phyloP scores from a whole-genome alignment of 768 basidiomycete genomes.

The Artomyces pyxidatus region DNA sequence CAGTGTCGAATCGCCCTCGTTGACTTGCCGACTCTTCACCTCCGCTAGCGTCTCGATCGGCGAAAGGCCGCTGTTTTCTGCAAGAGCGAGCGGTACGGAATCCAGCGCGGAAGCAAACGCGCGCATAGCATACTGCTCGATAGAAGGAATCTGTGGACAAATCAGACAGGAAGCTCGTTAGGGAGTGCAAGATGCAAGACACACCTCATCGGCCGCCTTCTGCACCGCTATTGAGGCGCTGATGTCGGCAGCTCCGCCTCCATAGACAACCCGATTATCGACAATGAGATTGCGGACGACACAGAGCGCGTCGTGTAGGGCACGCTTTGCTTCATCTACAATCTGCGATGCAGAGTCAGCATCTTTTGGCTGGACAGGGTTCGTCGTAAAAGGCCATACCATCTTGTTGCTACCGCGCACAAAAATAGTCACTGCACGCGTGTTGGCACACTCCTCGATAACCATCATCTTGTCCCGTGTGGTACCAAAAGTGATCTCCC shows the following conservation, averaged over 20 bases:
- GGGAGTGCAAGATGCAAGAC: conserved; percentile 9
- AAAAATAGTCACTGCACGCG: conserved; percentile 93
- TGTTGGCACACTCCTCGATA: conserved; percentile 97
- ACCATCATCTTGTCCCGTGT: conserved; percentile 99
- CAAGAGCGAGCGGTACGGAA: conserved; percentile 89
- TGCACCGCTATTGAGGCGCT: conserved; percentile 89
- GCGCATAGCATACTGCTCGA: conserved; percentile 99
- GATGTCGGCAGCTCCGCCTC: conserved; percentile 97
- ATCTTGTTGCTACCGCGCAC: conserved; percentile 98
- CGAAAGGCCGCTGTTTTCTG: conserved; percentile 94
- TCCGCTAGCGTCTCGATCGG: conserved; percentile 97
- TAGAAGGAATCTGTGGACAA: conserved; percentile 69
- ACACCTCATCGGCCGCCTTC: conserved; percentile 89
- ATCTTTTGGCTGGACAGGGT: not conserved
- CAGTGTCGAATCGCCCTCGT: conserved; percentile 73
- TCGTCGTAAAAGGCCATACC: conserved; percentile 38
- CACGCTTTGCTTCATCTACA: conserved; percentile 97
- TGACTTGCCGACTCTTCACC: conserved; percentile 88
- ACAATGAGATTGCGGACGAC: conserved; percentile 92
- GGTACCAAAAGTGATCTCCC: conserved; percentile 93
- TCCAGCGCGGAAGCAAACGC: conserved; percentile 97
- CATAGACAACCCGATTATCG: conserved; percentile 96
- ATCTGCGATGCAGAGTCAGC: conserved; percentile 46
- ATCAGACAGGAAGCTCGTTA: conserved; percentile 4
- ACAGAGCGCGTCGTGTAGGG: conserved; percentile 95